These are phyloP conservation scores for Mallotus repandus DNA, from an alignment of 441 rosid genomes.

Conservation along the genomic window DNA sequence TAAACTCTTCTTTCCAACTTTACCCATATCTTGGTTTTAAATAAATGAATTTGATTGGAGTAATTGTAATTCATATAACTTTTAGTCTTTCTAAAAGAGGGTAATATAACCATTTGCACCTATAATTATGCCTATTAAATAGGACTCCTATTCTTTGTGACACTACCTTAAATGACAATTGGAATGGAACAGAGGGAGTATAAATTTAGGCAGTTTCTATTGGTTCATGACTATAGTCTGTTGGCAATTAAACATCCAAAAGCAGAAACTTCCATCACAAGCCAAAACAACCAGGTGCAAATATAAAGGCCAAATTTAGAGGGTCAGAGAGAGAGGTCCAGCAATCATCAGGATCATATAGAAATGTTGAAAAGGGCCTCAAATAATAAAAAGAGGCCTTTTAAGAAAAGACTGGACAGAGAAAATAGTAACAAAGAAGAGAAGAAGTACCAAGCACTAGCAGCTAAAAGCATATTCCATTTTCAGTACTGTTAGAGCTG, in stretches of 20 bases:
- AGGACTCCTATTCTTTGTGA: no score
- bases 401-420: no score
- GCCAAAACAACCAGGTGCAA: conserved; percentile 10
- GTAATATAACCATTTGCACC: no score
- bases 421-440: background rate
- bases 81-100: no score
- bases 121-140: no score
- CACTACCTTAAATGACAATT: no score
- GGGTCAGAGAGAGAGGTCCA: background rate
- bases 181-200: no score
- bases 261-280: background rate
- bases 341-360: background rate
- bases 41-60: no score
- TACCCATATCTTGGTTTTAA: no score
- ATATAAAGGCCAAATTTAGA: background rate
- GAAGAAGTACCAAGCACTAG: background rate
- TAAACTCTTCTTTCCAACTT: no score
- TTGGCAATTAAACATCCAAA: background rate
- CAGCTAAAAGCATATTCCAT: background rate
- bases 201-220: background rate
- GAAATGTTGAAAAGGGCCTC: background rate
- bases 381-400: no score
- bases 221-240: background rate
- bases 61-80: no score
- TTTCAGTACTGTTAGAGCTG: background rate